Conservation (phyloP, 1,139 yeast species). For the Yamadazyma triangularis region DNA sequence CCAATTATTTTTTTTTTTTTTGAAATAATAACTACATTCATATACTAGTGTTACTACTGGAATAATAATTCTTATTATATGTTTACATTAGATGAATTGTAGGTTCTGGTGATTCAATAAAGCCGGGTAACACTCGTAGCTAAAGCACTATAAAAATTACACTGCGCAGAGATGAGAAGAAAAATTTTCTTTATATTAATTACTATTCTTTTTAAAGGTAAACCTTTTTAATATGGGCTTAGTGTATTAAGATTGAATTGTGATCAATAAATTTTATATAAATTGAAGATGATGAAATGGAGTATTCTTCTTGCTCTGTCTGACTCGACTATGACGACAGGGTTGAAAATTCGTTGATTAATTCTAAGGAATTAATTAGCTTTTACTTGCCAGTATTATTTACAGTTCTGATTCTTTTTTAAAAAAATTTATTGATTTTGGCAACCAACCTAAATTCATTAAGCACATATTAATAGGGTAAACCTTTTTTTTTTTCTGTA, state of each 20-base stretch:
- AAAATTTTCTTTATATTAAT: too few relatives aligned
- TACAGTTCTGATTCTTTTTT: conserved; percentile 58
- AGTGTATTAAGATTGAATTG: background rate
- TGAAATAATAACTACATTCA: too few relatives aligned
- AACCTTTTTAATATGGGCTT: conserved; percentile 2
- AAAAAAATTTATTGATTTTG: conserved; percentile 2
- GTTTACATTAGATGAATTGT: too few relatives aligned
- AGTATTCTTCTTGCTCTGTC: conserved; percentile 76
- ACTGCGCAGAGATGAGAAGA: too few relatives aligned
- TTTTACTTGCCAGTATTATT: conserved; percentile 83
- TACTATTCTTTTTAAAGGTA: too few relatives aligned
- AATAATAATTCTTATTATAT: too few relatives aligned
- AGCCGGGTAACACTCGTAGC: too few relatives aligned
- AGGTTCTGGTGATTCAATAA: too few relatives aligned
- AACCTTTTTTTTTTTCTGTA: background rate
- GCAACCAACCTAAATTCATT: conserved; percentile 9
- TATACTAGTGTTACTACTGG: too few relatives aligned
- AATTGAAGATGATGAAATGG: conserved; percentile 44
- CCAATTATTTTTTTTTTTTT: too few relatives aligned
- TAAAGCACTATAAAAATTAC: too few relatives aligned
- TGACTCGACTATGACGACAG: conserved; percentile 86
- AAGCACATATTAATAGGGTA: conserved; percentile 20
- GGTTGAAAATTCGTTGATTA: conserved; percentile 56
- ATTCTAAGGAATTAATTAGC: conserved; percentile 31
- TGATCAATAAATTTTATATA: too few relatives aligned